Percentiles rank a stretch among this genome's conserved stretches.
Evolutionary conservation across 2,329 filamentous ascomycete species (phyloP).

Genomic region (Pseudogymnoascus sp.): DNA sequence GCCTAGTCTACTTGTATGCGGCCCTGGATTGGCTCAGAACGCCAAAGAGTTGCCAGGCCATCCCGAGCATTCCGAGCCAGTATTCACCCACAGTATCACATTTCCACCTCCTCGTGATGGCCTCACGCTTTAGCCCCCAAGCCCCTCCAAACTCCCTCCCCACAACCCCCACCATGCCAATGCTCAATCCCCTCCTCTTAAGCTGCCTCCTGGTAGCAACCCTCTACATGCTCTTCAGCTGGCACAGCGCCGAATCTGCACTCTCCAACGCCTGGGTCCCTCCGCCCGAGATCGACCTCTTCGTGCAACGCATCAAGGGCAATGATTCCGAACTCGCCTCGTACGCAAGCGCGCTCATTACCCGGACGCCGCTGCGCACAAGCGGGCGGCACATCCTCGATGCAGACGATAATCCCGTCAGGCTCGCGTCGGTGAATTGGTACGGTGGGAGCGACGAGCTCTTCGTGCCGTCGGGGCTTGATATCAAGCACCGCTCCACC

Average conservation of each 20-base stretch:
- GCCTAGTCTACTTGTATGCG: neutral
- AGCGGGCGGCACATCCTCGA: slow-evolving; percentile 55
- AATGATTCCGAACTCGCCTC: neutral
- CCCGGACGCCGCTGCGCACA: slow-evolving; percentile 47
- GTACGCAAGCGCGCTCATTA: neutral
- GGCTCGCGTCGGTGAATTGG: slow-evolving; percentile 61
- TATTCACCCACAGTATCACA: neutral
- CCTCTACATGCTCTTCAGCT: neutral
- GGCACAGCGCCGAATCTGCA: neutral
- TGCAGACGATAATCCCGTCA: slow-evolving; percentile 47
- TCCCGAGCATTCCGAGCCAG: neutral
- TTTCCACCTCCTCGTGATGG: neutral
- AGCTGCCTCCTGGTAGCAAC: neutral
- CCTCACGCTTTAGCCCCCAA: neutral
- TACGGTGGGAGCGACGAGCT: slow-evolving; percentile 62
- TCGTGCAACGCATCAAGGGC: neutral
- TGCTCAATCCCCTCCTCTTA: neutral
- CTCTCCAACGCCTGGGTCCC: neutral
- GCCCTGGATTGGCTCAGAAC: neutral
- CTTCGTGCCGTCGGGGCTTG: slow-evolving; percentile 56
- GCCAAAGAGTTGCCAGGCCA: neutral
- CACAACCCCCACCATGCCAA: neutral
- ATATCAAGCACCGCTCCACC: slow-evolving; percentile 51
- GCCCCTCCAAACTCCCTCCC: neutral
- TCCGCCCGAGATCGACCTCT: neutral